A percentile compares a stretch with the other conserved stretches of the same genome.
Evolutionary conservation across 2,329 filamentous ascomycete species (phyloP).

Genomic region (Pleurostoma richardsiae): DNA sequence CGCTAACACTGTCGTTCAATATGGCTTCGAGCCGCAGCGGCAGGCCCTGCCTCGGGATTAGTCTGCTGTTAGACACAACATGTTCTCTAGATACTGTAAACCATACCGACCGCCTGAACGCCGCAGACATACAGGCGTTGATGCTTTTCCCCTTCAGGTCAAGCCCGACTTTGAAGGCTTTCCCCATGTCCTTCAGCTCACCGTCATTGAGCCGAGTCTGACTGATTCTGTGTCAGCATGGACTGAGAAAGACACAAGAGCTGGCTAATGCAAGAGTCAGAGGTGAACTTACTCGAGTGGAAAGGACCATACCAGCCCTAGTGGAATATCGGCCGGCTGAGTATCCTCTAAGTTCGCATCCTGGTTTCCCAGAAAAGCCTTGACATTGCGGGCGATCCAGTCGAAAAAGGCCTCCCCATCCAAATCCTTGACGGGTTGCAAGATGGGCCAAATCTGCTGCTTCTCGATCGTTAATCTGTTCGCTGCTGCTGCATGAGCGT

Average conservation of each 20-base stretch:
- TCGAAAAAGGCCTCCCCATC: neutral
- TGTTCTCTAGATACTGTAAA: neutral
- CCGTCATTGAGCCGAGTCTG: neutral
- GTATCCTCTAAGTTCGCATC: neutral
- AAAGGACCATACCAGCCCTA: neutral
- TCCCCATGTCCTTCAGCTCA: neutral
- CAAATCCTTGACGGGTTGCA: neutral
- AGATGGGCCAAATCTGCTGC: neutral
- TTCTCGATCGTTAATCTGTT: neutral
- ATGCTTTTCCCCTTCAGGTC: neutral
- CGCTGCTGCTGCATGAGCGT: neutral
- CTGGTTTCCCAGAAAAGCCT: neutral
- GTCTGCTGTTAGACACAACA: no score
- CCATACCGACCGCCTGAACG: neutral
- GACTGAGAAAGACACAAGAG: neutral
- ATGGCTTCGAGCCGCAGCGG: neutral
- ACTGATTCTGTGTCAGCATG: neutral
- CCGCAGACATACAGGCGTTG: neutral
- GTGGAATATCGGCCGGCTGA: neutral
- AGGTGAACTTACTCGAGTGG: neutral
- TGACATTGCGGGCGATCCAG: neutral
- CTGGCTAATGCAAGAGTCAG: neutral
- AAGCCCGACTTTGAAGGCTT: neutral
- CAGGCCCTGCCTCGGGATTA: neutral
- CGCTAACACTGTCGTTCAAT: neutral